Base-by-base conservation (phyloP, 345 rosid species). In the Erucastrum elatum region DNA sequence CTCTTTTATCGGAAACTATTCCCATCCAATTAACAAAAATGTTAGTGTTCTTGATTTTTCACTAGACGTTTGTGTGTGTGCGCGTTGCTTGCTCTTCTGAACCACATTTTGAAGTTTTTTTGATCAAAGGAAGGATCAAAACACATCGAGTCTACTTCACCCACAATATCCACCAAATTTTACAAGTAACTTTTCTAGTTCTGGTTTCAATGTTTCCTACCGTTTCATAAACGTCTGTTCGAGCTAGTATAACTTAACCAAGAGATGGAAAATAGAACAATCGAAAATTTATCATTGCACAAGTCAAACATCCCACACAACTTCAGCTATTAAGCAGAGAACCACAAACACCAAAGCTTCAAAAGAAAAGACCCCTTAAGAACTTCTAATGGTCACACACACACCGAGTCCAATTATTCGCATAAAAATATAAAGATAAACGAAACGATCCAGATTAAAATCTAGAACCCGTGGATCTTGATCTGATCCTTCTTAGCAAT, bases 381-480 rank as follows among this genome's bases (percentile, higher is more conserved):
- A 8, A 56, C 60, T 10, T 10, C 33, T 27, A 72, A 44, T 41
- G 67, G 44, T 26, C n/a, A n/a, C 55, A 46, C 55, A 46, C 16
- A 46, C 55, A 46, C 55, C 15, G 31, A 10, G 6, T 25, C 63
- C 46, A 55, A 34, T 78, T 78, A 78, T 71, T 78, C 1, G 72
- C 66, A 71, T 37, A 49, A 5, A 49, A 1, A 35, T 0, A 39
- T 10, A 39, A 7, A 59, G 21, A 15, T 6, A 39, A 39, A 33
- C 46, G 0, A 30, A 26, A 44, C 51, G 61, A 0, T 34, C 61
- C 1, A 6, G 1, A 1, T 0, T 0, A 2, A 30, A 15, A 1
- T 30, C 30, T 74, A 90, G 76, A 91, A 93, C 35, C 98, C 98
- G 90, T 93, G 97, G 61, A 91, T 86, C 87, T 91, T 93, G 78